Evolutionary conservation across 352 stramenopile species (phyloP), one percentile per base, ranked within the genome.

Genomic region (Phytophthora nicotianae): DNA sequence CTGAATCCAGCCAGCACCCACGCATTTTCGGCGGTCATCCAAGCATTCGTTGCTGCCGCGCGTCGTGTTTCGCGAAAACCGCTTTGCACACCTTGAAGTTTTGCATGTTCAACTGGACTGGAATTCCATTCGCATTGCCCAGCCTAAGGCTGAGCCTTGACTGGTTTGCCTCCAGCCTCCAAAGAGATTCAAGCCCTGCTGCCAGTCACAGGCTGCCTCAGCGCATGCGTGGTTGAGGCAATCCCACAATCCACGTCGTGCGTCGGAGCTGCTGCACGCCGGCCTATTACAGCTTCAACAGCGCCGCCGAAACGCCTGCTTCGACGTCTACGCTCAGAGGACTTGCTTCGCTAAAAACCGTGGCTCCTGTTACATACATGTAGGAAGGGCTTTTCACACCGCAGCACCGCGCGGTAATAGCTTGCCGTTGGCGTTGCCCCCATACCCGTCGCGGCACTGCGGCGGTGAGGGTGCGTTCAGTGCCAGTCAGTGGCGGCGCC

Each of bases 51-150:
- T 62, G 43, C 35, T 20, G 23, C 51, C 9, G 40, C 27, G 32
- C 35, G 43, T 62, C 55, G 45, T 64, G 11, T 21, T 26, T 43
- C 51, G 37, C 9, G 37, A 63, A 43, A 52, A 50, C 37, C 47
- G 56, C 35, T 65, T 58, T 51, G 14, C n/a, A 51, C 26, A 29
- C 37, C 57, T 65, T 65, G 57, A 64, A 64, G 46, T 63, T 63
- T 63, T 63, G 56, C 53, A 51, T 50, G 56, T 63, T 64, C 56
- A 64, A 64, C 35, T 63, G 47, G 56, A 64, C 35, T 63, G 47
- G 56, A 64, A 50, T 41, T 50, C 51, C 23, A 33, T 45, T 29
- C 19, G 32, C 19, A 33, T n/a, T 21, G 20, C 41, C 41, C 19
- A 60, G 27, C 23, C 4, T 14, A 23, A 7, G 4, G 3, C 7